phyloP scores from a whole-genome alignment of 2,329 filamentous ascomycete genomes.

The Cordyceps fumosorosea region DNA sequence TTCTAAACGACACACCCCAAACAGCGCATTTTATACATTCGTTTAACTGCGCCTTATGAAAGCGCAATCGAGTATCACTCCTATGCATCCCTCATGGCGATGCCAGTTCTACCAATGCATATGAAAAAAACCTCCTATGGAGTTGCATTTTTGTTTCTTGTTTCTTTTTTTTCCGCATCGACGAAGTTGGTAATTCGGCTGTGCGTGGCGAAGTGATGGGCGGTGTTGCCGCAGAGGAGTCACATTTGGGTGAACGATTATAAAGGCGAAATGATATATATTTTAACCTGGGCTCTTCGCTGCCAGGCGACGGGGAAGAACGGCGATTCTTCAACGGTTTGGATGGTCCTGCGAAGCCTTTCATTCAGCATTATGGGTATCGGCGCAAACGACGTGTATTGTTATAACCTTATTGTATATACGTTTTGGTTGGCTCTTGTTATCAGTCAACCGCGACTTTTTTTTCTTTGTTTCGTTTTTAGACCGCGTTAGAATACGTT shows the following conservation, averaged over 20 bases:
- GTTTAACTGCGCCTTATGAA: not conserved
- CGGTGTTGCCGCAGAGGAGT: not conserved
- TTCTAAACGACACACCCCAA: not conserved
- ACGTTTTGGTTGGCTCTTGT: not conserved
- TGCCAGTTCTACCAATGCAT: not conserved
- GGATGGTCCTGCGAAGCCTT: constrained; percentile 2
- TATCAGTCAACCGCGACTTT: not conserved
- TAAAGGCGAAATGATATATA: constrained; percentile 8
- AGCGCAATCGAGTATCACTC: not conserved
- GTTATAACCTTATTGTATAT: constrained; percentile 9
- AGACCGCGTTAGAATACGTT: constrained; percentile 10
- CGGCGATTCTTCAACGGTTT: not conserved
- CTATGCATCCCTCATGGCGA: not conserved
- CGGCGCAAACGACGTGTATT: constrained; percentile 11
- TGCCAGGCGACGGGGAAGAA: not conserved
- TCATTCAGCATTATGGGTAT: constrained; percentile 12
- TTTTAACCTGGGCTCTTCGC: not conserved
- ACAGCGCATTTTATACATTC: not conserved
- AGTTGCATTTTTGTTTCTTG: not conserved
- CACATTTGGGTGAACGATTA: constrained; percentile 8
- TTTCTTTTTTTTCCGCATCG: not conserved
- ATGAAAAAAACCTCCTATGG: not conserved
- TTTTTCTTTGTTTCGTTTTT: not conserved
- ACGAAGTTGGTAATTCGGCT: not conserved
- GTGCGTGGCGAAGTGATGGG: not conserved